A percentile compares a stretch with the other conserved stretches of the same genome.
These are phyloP conservation scores for Lepidopterella palustris DNA, from an alignment of 495 filamentous ascomycete species.

Conservation along the genomic window DNA sequence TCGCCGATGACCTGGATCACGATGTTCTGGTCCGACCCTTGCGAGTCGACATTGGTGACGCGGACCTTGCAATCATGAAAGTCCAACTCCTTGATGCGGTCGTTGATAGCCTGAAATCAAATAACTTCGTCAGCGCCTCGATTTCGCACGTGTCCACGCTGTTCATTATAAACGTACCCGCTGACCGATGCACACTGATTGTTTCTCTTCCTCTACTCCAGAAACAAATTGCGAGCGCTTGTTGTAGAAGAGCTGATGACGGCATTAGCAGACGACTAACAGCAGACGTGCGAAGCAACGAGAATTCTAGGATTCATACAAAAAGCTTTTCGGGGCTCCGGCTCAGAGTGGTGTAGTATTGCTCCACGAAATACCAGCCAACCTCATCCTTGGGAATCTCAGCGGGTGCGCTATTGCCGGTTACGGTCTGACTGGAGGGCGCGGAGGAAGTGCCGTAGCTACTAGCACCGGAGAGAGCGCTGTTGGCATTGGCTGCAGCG, in stretches of 20 bases:
- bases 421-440: conserved; percentile 6
- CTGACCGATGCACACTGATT: conserved; percentile 75
- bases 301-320: conserved; percentile 50
- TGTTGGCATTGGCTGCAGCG: conserved; percentile 17
- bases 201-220: conserved; percentile 72
- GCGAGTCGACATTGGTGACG: conserved; percentile 94
- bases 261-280: conserved; percentile 12
- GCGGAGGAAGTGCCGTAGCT: conserved; percentile 15
- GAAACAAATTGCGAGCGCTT: conserved; percentile 44
- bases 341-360: conserved; percentile 97
- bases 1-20: conserved; percentile 97
- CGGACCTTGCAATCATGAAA: conserved; percentile 98
- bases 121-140: conserved; percentile 9
- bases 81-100: conserved; percentile 84
- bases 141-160: not conserved
- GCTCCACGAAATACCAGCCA: conserved; percentile 98
- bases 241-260: conserved; percentile 42
- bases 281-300: not conserved
- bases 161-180: conserved; percentile 45
- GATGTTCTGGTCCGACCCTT: conserved; percentile 85
- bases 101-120: conserved; percentile 68
- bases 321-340: conserved; percentile 88
- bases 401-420: conserved; percentile 12
- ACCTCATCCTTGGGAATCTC: conserved; percentile 70
- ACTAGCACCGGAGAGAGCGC: conserved; percentile 5